These are phyloP conservation scores for Nicotiana rustica DNA, from an alignment of 305 asterid genomes.

Conservation along the genomic window DNA sequence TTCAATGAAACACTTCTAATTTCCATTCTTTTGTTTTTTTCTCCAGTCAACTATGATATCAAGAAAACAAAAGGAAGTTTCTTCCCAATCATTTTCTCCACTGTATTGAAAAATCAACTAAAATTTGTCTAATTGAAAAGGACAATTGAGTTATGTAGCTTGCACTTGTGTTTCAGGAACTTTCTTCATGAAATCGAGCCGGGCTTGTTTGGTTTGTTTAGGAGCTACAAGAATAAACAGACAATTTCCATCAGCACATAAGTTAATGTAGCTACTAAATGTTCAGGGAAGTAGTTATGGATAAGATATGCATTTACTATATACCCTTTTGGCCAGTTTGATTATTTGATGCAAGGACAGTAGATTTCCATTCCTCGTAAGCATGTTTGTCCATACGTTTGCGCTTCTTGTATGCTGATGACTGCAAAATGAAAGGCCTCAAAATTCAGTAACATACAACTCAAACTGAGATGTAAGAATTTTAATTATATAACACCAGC, in stretches of 20 bases:
- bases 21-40: background rate
- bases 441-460: background rate
- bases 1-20: background rate
- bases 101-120: slow-evolving; percentile 14
- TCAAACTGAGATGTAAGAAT: background rate
- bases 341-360: slow-evolving; percentile 68
- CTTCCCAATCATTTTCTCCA: background rate
- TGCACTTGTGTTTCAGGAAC: slow-evolving; percentile 60
- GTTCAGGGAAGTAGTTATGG: background rate
- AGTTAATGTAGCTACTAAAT: background rate
- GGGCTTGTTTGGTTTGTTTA: slow-evolving; percentile 68
- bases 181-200: slow-evolving; percentile 65
- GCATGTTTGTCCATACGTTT: slow-evolving; percentile 60
- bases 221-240: slow-evolving; percentile 50
- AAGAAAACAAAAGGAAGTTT: slow-evolving; percentile 22
- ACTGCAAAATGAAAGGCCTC: slow-evolving; percentile 49
- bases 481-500: background rate
- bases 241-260: background rate
- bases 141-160: slow-evolving; percentile 47
- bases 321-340: slow-evolving; percentile 60
- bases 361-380: slow-evolving; percentile 77
- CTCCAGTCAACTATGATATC: background rate
- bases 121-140: slow-evolving; percentile 19
- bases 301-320: background rate
- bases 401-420: slow-evolving; percentile 77